Evolutionary conservation across 1,284 basidiomycete species (phyloP), one percentile per base, ranked within the genome.

Genomic region (Rhodotorula sp.): DNA sequence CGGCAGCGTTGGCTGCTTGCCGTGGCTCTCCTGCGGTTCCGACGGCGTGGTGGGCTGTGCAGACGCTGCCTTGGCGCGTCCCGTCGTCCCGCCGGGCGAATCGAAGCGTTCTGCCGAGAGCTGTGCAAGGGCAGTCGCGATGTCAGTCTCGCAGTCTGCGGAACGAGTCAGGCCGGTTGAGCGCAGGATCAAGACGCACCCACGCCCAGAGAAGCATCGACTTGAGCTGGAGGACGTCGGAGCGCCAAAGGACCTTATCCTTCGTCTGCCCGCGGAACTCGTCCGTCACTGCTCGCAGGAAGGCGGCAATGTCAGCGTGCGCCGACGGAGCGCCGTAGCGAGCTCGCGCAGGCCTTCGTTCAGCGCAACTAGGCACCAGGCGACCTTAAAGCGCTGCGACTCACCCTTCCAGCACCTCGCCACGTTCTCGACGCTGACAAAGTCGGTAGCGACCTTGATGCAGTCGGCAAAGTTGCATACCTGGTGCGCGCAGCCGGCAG

Each of bases 381-480:
- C 8, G 27, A 57, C 19, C n/a, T n/a, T n/a, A n/a, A n/a, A n/a
- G n/a, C 14, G 12, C 17, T 13, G 23, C 17, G n/a, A 48, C 73
- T 17, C 42, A 74, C 74, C 66, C 21, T 61, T 66, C 71, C 71
- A 71, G 42, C 75, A 76, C n/a, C 73, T 49, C 65, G 84, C 85
- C 50, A 97, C 89, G 79, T 96, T 97, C 83, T 97, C 91, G 21
- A 92, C 90, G 82, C 90, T 92, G 74, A 97, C 92, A 82, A 95
- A 98, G 83, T 98, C 94, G 75, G 91, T 86, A n/a, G 95, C 94
- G 60, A 97, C 91, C 83, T 97, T 97, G 84, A 97, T 90, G 80
- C 92, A 96, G 81, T 97, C 93, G 17, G 92, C 86, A 48, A 95
- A 83, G 79, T 95, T 94, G 79, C 88, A 88, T 12, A 92, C 91